Conservation (phyloP, 441 rosid species). For the Adansonia gregorii region DNA sequence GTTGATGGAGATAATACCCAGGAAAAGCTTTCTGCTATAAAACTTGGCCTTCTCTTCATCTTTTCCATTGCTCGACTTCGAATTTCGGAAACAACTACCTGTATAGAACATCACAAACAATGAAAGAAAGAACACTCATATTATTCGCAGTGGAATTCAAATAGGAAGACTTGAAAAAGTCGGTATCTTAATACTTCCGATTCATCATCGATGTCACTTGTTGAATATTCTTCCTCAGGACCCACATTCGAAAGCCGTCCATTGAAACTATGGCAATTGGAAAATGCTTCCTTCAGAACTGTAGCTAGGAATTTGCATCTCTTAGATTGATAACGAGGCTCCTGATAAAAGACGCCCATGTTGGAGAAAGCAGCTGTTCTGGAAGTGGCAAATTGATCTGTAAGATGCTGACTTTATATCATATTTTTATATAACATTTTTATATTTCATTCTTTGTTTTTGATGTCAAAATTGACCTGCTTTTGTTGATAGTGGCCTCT, state of each 20-base stretch:
- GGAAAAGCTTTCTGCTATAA: conserved; percentile 48
- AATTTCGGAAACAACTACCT: conserved; percentile 71
- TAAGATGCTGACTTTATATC: neutral
- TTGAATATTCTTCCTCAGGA: conserved; percentile 45
- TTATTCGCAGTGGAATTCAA: neutral
- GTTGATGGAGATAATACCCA: conserved; percentile 48
- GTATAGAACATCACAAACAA: conserved; percentile 24
- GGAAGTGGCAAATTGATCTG: conserved; percentile 12
- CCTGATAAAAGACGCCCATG: conserved; percentile 62
- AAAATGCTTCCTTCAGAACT: conserved; percentile 64
- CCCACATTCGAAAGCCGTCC: conserved; percentile 44
- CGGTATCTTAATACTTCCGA: conserved; percentile 51
- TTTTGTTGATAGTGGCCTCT: conserved; percentile 46
- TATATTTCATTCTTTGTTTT: conserved; percentile 29
- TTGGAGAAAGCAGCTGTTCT: conserved; percentile 18
- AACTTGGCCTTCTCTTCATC: conserved; percentile 53
- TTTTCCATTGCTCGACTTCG: conserved; percentile 71
- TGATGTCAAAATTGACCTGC: conserved; percentile 38
- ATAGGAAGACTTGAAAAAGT: neutral
- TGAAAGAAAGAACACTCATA: neutral
- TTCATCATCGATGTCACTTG: conserved; percentile 51
- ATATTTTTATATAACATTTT: conserved; percentile 26
- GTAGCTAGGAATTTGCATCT: conserved; percentile 55
- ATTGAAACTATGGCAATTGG: conserved; percentile 54
- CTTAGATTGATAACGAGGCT: conserved; percentile 44